phyloP scores from a whole-genome alignment of 1,284 basidiomycete species.

The Pulchroboletus neoregius region DNA sequence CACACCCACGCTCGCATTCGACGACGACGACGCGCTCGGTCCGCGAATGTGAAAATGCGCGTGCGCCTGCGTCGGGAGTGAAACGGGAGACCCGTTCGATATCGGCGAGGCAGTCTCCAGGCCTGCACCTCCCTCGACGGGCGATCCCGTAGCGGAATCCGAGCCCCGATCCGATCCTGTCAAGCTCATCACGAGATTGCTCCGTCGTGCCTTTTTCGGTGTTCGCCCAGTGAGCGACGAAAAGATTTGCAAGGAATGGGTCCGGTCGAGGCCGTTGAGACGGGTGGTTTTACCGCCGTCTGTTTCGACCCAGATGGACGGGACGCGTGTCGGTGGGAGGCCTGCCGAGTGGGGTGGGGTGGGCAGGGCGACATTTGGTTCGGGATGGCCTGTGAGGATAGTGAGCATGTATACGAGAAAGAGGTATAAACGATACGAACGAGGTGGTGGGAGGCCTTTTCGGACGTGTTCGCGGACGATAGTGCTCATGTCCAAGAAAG shows the following conservation, averaged over 20 bases:
- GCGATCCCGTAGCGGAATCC: neutral
- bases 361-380: slow-evolving; percentile 20
- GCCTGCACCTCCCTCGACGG: neutral
- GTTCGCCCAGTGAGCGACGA: slow-evolving; percentile 12
- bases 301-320: slow-evolving; percentile 28
- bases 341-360: slow-evolving; percentile 26
- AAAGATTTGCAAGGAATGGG: slow-evolving; percentile 20
- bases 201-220: slow-evolving; percentile 15
- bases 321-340: slow-evolving; percentile 17
- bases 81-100: slow-evolving; percentile 18
- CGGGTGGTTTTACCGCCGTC: slow-evolving; percentile 8
- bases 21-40: slow-evolving; percentile 3
- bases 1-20: neutral
- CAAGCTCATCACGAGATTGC: slow-evolving; percentile 30
- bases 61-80: slow-evolving; percentile 9
- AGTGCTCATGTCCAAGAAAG: slow-evolving; percentile 31
- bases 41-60: slow-evolving; percentile 1
- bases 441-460: slow-evolving; percentile 16
- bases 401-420: neutral
- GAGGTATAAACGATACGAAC: slow-evolving; percentile 12
- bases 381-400: slow-evolving; percentile 14
- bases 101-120: slow-evolving; percentile 15
- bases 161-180: slow-evolving; percentile 10
- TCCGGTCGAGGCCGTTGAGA: slow-evolving; percentile 17
- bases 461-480: slow-evolving; percentile 7